These are phyloP conservation scores for Solanum phureja DNA, from an alignment of 257 asterid species.

Conservation along the genomic window DNA sequence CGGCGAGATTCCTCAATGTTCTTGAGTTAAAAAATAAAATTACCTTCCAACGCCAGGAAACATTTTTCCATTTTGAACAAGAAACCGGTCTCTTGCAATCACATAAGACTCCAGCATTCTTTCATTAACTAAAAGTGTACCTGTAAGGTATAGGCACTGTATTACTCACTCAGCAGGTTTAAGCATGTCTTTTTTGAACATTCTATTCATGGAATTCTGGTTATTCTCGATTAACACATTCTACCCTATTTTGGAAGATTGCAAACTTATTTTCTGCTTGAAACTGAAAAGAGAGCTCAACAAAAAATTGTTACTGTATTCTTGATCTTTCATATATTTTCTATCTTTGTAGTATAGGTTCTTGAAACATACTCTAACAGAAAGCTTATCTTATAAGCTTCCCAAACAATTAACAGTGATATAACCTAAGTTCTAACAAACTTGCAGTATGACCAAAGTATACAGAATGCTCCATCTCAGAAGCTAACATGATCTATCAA, in stretches of 20 bases:
- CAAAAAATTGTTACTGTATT: not conserved
- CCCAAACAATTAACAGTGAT: not conserved
- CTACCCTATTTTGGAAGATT: not conserved
- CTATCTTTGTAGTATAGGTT: not conserved
- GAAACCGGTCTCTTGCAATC: constrained; percentile 97
- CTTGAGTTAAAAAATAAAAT: not conserved
- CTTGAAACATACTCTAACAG: not conserved
- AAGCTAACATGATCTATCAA: not conserved
- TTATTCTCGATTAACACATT: not conserved
- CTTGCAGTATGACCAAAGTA: not conserved
- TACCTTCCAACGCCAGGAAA: constrained; percentile 92
- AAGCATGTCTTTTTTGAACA: not conserved
- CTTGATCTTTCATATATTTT: not conserved
- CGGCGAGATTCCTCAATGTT: not conserved
- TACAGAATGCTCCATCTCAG: not conserved
- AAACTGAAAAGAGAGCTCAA: not conserved
- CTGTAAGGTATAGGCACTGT: constrained; percentile 34
- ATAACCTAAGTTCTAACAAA: not conserved
- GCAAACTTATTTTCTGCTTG: not conserved
- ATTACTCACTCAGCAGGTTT: not conserved
- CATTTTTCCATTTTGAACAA: constrained; percentile 89
- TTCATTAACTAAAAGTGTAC: constrained; percentile 92
- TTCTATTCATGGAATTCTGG: not conserved
- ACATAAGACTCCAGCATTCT: constrained; percentile 96
- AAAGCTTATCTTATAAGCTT: not conserved